Evolutionary conservation across 1,139 yeast species (phyloP), one percentile per base, ranked within the genome.

Genomic region (Tardiomyces depauwii): DNA sequence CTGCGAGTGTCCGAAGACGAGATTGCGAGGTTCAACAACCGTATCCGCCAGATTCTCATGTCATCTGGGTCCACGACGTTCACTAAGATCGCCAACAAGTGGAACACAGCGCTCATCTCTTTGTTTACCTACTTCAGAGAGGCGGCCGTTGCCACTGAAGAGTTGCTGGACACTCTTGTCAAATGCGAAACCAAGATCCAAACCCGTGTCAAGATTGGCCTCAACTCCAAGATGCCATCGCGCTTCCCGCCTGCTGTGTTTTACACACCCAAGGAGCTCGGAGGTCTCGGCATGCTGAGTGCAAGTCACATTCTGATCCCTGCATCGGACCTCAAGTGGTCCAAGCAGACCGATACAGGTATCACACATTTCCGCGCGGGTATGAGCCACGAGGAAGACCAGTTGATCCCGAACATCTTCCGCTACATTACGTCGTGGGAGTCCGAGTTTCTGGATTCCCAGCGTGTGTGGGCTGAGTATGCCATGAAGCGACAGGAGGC

Each of bases 221-320:
- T 93, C 51, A 93, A 93, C 59, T 89, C 97, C 9, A 93, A 93
- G 65, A 93, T 93, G 99, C 99, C 99, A 0, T 81, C 96, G 0
- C 73, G 99, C 46, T 93, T 93, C 66, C 99, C 99, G 2, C 99
- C 98, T 0, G 97, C 96, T 2, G 98, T 93, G 1, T 93, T 93
- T 56, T 93, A 93, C 61, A 87, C 98, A 0, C 98, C 98, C 0
- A 91, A 88, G 56, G 99, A 93, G 61, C 68, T 93, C 10, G 98
- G 99, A 45, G 99, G 99, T 38, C 68, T 93, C 42, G 98, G 98
- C 18, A 93, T 93, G 98, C 70, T 93, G 23, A 86, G 96, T 71
- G 97, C 97, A 0, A 86, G 96, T 14, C 98, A 93, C 62, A 86
- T 91, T 44, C 71, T 91, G 54, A 91, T 93, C 53, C 98, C 98